Evolutionary conservation across 257 asterid species (phyloP).

Genomic region (Buddleja alternifolia): DNA sequence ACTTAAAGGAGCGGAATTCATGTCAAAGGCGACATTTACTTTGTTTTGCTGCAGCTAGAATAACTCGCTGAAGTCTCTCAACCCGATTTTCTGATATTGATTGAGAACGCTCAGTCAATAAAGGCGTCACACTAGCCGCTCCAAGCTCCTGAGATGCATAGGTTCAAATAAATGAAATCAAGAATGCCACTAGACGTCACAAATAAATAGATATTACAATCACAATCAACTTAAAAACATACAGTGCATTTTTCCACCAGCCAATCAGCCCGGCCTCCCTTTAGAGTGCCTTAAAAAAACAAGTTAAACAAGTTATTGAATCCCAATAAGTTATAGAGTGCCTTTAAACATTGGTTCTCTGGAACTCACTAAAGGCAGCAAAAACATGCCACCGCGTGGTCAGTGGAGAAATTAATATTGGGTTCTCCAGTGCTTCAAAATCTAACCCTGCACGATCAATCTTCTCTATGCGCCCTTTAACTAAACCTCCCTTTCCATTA

Average conservation of each 20-base stretch:
- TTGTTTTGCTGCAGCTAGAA: conserved; percentile 88
- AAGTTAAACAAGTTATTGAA: conserved; percentile 16
- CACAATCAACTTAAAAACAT: conserved; percentile 40
- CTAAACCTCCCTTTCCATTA: conserved; percentile 87
- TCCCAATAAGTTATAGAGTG: conserved; percentile 2
- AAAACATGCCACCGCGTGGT: conserved; percentile 80
- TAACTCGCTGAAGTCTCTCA: conserved; percentile 85
- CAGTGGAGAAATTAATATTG: conserved; percentile 51
- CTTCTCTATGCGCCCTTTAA: conserved; percentile 80
- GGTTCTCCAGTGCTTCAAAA: conserved; percentile 67
- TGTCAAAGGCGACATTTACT: conserved; percentile 41
- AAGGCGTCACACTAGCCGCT: conserved; percentile 85
- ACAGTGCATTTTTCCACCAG: conserved; percentile 98
- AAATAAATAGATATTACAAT: conserved; percentile 21
- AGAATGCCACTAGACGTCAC: background rate
- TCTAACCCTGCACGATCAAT: conserved; percentile 72
- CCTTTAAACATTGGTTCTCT: background rate
- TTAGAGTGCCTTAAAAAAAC: conserved; percentile 66
- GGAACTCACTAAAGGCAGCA: conserved; percentile 88
- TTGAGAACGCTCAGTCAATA: conserved; percentile 77
- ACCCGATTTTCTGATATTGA: conserved; percentile 77
- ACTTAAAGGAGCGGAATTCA: background rate
- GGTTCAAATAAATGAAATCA: conserved; percentile 5
- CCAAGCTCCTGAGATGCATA: conserved; percentile 76
- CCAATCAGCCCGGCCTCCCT: conserved; percentile 99